Conservation (phyloP, 1,139 yeast species). For the Eremothecium gossypii region DNA sequence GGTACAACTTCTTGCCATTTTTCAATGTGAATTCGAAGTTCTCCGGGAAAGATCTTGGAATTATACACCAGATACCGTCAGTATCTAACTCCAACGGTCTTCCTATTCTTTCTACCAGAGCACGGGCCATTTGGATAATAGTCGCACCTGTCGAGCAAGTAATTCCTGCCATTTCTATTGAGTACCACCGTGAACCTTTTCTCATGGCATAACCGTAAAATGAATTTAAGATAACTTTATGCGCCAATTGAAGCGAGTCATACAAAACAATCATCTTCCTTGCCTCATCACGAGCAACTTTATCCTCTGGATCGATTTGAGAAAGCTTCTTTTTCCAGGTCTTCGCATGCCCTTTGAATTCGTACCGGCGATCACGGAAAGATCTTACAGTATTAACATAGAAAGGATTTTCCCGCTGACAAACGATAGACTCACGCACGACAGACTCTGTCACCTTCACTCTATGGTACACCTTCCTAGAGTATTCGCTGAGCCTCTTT, state of each 20-base stretch:
- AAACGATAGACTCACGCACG: slow-evolving; percentile 86
- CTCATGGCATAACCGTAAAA: slow-evolving; percentile 99
- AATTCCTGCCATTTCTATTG: slow-evolving; percentile 99
- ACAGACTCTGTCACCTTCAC: slow-evolving; percentile 75
- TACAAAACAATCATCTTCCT: slow-evolving; percentile 87
- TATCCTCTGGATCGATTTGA: slow-evolving; percentile 45
- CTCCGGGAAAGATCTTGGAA: slow-evolving; percentile 90
- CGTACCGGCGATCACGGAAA: slow-evolving; percentile 93
- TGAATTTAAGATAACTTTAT: slow-evolving; percentile 91
- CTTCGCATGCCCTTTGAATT: slow-evolving; percentile 87
- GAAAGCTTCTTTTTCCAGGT: slow-evolving; percentile 83
- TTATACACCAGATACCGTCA: slow-evolving; percentile 99
- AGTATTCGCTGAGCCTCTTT: slow-evolving; percentile 75
- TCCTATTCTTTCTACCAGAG: slow-evolving; percentile 88
- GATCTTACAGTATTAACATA: slow-evolving; percentile 90
- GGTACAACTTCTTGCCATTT: slow-evolving; percentile 66
- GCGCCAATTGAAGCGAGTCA: slow-evolving; percentile 93
- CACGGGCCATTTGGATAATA: slow-evolving; percentile 93
- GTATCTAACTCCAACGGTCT: slow-evolving; percentile 95
- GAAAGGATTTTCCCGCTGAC: slow-evolving; percentile 96
- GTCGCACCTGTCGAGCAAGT: slow-evolving; percentile 98
- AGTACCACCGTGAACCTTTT: slow-evolving; percentile 97
- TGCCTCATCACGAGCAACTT: slow-evolving; percentile 67
- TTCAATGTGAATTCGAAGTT: slow-evolving; percentile 61
- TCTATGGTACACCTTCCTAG: slow-evolving; percentile 75